Evolutionary conservation across 1,284 basidiomycete species (phyloP).

Genomic region (Phellopilus nigrolimitatus): DNA sequence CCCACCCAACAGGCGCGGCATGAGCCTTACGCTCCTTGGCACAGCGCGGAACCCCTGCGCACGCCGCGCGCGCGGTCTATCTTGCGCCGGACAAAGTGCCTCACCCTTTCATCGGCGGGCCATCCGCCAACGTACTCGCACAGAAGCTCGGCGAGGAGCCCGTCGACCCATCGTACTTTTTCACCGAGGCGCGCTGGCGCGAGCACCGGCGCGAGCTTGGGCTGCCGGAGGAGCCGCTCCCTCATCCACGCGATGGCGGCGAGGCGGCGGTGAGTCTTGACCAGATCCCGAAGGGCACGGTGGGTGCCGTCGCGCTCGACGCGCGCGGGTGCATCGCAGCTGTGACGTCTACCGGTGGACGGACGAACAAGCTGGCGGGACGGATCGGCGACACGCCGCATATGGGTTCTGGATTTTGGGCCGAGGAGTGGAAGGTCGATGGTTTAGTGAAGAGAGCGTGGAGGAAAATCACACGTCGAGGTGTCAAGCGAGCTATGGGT

Average conservation of each 20-base stretch:
- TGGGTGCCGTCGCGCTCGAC: slow-evolving; percentile 80
- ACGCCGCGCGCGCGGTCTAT: slow-evolving; percentile 65
- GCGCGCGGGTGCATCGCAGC: slow-evolving; percentile 63
- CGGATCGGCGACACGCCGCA: slow-evolving; percentile 77
- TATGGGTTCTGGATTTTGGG: slow-evolving; percentile 79
- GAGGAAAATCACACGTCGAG: slow-evolving; percentile 37
- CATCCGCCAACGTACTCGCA: slow-evolving; percentile 56
- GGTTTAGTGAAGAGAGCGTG: slow-evolving; percentile 37
- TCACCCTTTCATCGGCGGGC: slow-evolving; percentile 69
- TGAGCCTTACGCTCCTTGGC: slow-evolving; percentile 62
- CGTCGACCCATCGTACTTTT: slow-evolving; percentile 73
- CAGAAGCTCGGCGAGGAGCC: slow-evolving; percentile 48
- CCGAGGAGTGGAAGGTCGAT: slow-evolving; percentile 61
- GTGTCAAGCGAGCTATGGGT: slow-evolving; percentile 50
- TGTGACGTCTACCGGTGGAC: slow-evolving; percentile 76
- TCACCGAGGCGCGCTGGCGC: slow-evolving; percentile 66
- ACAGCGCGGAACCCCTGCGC: slow-evolving; percentile 69
- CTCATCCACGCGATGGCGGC: slow-evolving; percentile 25
- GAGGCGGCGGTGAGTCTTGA: slow-evolving; percentile 34
- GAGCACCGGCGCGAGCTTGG: slow-evolving; percentile 70
- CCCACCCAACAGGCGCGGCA: slow-evolving; percentile 52
- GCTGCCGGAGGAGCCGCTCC: slow-evolving; percentile 59
- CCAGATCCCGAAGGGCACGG: slow-evolving; percentile 64
- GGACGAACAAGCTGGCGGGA: slow-evolving; percentile 78
- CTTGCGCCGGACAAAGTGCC: slow-evolving; percentile 53